These are phyloP conservation scores for Candida bentonensis DNA, from an alignment of 805 yeast genomes.

Conservation along the genomic window DNA sequence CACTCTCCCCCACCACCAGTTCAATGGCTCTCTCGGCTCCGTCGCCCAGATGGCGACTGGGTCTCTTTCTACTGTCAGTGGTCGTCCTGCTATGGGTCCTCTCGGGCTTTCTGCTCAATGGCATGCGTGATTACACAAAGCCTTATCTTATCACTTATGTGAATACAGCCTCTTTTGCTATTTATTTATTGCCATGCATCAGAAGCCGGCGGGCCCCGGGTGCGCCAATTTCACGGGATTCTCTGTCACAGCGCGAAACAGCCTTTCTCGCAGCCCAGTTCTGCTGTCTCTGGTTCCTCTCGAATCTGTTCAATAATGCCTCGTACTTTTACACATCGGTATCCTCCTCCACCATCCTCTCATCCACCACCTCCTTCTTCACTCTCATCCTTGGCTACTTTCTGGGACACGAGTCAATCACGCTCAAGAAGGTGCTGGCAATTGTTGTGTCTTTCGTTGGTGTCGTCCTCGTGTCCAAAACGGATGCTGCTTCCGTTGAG, in stretches of 20 bases:
- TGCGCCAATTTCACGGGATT: conserved; percentile 3
- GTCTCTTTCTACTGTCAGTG: conserved; percentile 53
- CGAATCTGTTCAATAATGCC: conserved; percentile 81
- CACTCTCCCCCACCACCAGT: too few species aligned
- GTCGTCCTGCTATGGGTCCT: conserved; percentile 86
- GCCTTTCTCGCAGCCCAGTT: conserved; percentile 64
- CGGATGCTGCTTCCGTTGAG: conserved; percentile 16
- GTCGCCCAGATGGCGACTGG: conserved; percentile 72
- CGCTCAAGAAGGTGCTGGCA: conserved; percentile 50
- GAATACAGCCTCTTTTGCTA: conserved; percentile 71
- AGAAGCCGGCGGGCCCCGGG: neutral
- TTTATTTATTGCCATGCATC: conserved; percentile 56
- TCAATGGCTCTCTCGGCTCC: neutral
- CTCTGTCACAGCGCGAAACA: conserved; percentile 37
- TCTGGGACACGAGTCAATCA: conserved; percentile 57
- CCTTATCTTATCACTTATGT: conserved; percentile 89
- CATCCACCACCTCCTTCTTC: conserved; percentile 88
- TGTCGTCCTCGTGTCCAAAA: conserved; percentile 59
- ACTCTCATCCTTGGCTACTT: conserved; percentile 71
- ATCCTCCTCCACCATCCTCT: conserved; percentile 83
- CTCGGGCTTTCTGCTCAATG: conserved; percentile 74
- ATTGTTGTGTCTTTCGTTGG: conserved; percentile 63
- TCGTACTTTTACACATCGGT: conserved; percentile 81
- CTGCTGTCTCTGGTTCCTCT: conserved; percentile 77
- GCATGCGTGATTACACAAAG: conserved; percentile 52